Base-by-base conservation (phyloP, 2,329 filamentous ascomycete genomes). In the Hortaea werneckii region DNA sequence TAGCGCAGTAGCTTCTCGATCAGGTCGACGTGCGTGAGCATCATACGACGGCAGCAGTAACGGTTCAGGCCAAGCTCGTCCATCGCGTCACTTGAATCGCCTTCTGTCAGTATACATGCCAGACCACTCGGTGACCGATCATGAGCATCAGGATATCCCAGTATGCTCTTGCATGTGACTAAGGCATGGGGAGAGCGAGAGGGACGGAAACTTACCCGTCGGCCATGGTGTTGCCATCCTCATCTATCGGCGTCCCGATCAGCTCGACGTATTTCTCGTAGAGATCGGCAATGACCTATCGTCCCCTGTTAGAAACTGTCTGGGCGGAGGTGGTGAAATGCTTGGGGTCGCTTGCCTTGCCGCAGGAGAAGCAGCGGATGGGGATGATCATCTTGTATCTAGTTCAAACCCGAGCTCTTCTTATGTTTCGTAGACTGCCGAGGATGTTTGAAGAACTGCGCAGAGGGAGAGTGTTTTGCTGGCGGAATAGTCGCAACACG, bases 41-140 rank as follows among this genome's bases (percentile, higher is more conserved):
- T 82, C 92, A 98, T 98, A 62, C 92, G 85, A 58, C 92, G 86
- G 74, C 92, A 98, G 78, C 92, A 98, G 75, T 98, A 98, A 58
- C 92, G 81, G 70, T 87, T 90, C 62, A 94, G 84, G 46, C 88
- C 88, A 44, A 98, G 81, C 64, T 88, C 79, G 44, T 54, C 47
- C 47, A 53, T 49, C 28, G 45, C 41, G 26, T 43, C 41, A 29
- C 43, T 44, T 20, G 20, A 20, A 20, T 20, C 20, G 20, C 20
- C 4, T 4, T 20, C 2, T 20, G 20, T 20, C 4, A 20, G 20
- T 4, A 20, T 20, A 20, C 20, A 4, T 20, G 2, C 20, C 20
- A 20, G 20, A 4, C n/a, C 4, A 20, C 20, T 20, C 4, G 20
- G 20, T 20, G 20, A 4, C 20, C 4, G 2, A 2, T 20, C 20